phyloP scores from a whole-genome alignment of 78 protist genomes.

The Mantamonas sphyraenae region DNA sequence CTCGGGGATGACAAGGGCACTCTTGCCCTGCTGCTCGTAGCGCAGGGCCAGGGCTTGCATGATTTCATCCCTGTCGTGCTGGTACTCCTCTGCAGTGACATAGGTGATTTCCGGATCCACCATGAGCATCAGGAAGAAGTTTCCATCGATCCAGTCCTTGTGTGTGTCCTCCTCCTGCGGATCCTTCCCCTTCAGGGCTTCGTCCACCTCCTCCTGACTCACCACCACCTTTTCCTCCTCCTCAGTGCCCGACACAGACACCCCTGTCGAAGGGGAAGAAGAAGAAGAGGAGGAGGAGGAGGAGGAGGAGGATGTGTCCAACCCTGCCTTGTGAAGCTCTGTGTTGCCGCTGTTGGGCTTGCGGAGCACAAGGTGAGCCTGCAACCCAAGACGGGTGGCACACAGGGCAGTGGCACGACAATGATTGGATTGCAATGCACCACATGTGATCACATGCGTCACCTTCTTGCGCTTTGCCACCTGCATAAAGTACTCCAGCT shows the following conservation, averaged over 20 bases:
- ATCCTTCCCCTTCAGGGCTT: no score
- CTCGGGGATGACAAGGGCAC: not conserved
- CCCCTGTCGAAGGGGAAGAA: no score
- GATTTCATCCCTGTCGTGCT: not conserved
- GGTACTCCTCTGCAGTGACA: no score
- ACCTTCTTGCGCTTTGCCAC: not conserved
- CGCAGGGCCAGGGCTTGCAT: not conserved
- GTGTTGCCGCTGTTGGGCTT: not conserved
- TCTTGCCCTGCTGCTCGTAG: not conserved
- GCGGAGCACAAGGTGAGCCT: not conserved
- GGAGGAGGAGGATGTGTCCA: no score
- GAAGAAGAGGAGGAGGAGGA: no score
- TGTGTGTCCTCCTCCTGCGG: no score
- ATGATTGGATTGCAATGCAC: not conserved
- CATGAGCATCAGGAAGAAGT: not conserved
- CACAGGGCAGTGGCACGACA: not conserved
- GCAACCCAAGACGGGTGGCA: not conserved
- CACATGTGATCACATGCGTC: not conserved
- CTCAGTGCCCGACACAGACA: not conserved
- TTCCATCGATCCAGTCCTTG: no score
- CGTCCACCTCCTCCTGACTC: no score
- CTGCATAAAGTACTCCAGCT: not conserved
- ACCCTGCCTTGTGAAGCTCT: no score
- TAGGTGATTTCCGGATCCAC: no score
- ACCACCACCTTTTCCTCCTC: not conserved